These are phyloP conservation scores for Salvia miltiorrhiza DNA, from an alignment of 257 asterid genomes.

Conservation along the genomic window DNA sequence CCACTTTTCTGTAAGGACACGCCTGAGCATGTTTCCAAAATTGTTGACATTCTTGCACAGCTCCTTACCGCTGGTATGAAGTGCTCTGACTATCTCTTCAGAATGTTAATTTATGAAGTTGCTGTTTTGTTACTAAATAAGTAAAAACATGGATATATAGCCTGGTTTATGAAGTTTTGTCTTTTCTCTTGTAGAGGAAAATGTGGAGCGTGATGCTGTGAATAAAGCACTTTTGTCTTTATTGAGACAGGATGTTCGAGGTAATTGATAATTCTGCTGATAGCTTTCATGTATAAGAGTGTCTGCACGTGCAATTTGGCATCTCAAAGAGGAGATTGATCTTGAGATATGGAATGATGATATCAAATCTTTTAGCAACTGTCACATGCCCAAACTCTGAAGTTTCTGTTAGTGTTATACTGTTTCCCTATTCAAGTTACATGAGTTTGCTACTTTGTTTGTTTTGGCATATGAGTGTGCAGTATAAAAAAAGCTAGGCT, in stretches of 20 bases:
- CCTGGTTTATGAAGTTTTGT: slow-evolving; percentile 15
- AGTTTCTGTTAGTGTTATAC: not conserved
- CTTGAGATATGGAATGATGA: slow-evolving; percentile 5
- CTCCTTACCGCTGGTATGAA: slow-evolving; percentile 87
- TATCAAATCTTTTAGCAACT: slow-evolving; percentile 5
- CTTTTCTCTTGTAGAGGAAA: slow-evolving; percentile 54
- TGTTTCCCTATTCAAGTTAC: slow-evolving; percentile 1
- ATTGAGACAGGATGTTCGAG: slow-evolving; percentile 88
- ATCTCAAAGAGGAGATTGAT: slow-evolving; percentile 15
- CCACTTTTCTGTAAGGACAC: slow-evolving; percentile 98
- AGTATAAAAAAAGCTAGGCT: not conserved
- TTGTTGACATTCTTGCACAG: slow-evolving; percentile 93
- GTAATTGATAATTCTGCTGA: slow-evolving; percentile 51
- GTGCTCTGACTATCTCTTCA: slow-evolving; percentile 9
- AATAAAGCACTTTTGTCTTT: slow-evolving; percentile 89
- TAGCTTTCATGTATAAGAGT: slow-evolving; percentile 12
- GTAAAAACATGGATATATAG: not conserved
- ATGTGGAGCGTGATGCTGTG: slow-evolving; percentile 97
- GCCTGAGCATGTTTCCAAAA: slow-evolving; percentile 88
- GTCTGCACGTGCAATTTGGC: slow-evolving; percentile 2
- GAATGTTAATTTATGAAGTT: slow-evolving; percentile 11
- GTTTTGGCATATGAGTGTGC: not conserved
- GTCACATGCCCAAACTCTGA: not conserved
- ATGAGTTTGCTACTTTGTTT: not conserved
- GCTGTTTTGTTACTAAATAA: not conserved